Conservation (phyloP, 2,329 filamentous ascomycete genomes). For the Xylariaceae sp. region DNA sequence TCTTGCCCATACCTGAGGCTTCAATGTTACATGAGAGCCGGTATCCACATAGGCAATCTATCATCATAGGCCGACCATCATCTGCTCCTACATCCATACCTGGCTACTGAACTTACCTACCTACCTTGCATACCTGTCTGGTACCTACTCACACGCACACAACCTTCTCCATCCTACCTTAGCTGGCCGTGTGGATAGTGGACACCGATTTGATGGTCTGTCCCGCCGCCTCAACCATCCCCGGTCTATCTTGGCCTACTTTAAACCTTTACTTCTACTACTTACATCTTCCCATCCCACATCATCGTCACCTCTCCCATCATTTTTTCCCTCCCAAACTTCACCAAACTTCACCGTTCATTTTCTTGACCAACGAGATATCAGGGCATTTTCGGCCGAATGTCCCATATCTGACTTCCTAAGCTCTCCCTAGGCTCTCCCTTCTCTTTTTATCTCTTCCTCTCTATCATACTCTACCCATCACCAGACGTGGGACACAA, state of each 20-base stretch:
- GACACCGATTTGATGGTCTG: conserved; percentile 36
- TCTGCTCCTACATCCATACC: too few relatives aligned
- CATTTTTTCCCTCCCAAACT: conserved; percentile 23
- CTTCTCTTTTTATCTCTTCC: conserved; percentile 24
- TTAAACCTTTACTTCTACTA: conserved; percentile 27
- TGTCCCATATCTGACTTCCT: conserved; percentile 14
- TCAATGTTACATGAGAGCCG: background rate
- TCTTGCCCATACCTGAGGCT: background rate
- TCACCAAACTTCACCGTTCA: conserved; percentile 19
- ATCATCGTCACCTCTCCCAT: conserved; percentile 31
- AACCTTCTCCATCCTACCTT: conserved; percentile 18
- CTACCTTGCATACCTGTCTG: conserved; percentile 1
- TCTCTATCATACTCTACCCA: conserved; percentile 20
- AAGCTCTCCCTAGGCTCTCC: conserved; percentile 16
- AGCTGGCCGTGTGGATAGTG: conserved; percentile 34
- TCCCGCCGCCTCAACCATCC: conserved; percentile 38
- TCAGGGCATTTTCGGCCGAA: conserved; percentile 20
- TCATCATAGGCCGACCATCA: conserved; percentile 26
- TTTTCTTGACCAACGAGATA: conserved; percentile 24
- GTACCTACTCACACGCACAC: conserved; percentile 16
- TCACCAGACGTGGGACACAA: conserved; percentile 25
- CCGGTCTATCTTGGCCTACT: conserved; percentile 36
- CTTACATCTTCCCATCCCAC: conserved; percentile 28
- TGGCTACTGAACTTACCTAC: conserved; percentile 9
- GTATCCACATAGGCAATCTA: conserved; percentile 14